Conservation (phyloP, 495 filamentous ascomycete genomes). For the Trichoderma erinaceum region DNA sequence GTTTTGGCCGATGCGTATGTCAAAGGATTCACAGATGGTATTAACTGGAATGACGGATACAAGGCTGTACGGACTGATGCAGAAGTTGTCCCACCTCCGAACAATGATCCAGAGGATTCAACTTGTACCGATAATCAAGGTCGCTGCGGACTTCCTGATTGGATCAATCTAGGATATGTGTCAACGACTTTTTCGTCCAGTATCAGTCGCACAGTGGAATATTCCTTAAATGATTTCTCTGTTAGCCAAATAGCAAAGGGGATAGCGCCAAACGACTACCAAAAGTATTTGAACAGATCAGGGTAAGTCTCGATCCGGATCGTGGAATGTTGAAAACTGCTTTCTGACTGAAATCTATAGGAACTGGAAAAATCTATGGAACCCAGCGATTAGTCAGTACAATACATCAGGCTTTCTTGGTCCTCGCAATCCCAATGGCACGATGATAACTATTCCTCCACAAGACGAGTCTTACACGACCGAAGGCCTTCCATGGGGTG, state of each 20-base stretch:
- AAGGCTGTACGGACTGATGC: slow-evolving; percentile 63
- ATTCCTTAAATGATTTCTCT: slow-evolving; percentile 62
- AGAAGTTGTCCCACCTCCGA: slow-evolving; percentile 53
- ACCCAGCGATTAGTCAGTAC: slow-evolving; percentile 46
- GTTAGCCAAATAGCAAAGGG: slow-evolving; percentile 56
- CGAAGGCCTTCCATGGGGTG: slow-evolving; percentile 57
- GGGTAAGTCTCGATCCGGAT: slow-evolving; percentile 19
- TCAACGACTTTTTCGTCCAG: slow-evolving; percentile 55
- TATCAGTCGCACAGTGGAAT: slow-evolving; percentile 63
- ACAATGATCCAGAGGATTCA: slow-evolving; percentile 52
- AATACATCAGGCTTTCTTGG: slow-evolving; percentile 61
- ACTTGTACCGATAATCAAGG: slow-evolving; percentile 64
- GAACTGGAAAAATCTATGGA: slow-evolving; percentile 72
- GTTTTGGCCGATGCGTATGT: slow-evolving; percentile 70
- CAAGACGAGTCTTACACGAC: slow-evolving; percentile 62
- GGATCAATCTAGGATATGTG: slow-evolving; percentile 58
- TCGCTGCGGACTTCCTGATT: slow-evolving; percentile 63
- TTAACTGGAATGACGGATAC: slow-evolving; percentile 67
- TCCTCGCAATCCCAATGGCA: slow-evolving; percentile 51
- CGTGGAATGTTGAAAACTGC: not conserved
- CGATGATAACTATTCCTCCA: slow-evolving; percentile 50
- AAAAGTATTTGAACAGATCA: slow-evolving; percentile 58
- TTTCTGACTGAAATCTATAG: not conserved
- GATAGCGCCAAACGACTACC: slow-evolving; percentile 46
- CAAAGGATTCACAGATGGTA: slow-evolving; percentile 53